Evolutionary conservation across 2,329 filamentous ascomycete species (phyloP).

Genomic region (Diplodia seriata): DNA sequence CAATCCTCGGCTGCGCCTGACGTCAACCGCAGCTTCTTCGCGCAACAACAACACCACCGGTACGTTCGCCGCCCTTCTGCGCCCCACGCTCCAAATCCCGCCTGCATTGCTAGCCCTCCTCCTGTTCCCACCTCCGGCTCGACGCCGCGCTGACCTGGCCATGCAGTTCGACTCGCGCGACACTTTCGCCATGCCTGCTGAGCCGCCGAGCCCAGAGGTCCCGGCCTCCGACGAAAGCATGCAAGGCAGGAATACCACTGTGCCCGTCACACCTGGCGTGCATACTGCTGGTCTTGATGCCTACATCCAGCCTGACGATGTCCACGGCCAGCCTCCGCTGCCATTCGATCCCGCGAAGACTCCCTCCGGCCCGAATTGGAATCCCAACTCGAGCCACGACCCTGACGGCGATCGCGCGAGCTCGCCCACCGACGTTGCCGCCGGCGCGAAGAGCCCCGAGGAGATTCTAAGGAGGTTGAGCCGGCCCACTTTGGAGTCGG

Average conservation of each 20-base stretch:
- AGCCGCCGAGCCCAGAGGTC: constrained; percentile 27
- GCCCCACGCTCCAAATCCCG: constrained; percentile 12
- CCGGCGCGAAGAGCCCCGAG: constrained; percentile 55
- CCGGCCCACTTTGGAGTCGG: constrained; percentile 45
- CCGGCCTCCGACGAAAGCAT: constrained; percentile 43
- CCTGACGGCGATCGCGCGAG: constrained; percentile 35
- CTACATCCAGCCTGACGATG: constrained; percentile 44
- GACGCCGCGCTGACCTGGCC: constrained; percentile 9
- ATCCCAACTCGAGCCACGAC: constrained; percentile 47
- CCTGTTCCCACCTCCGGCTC: background rate
- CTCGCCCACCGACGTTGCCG: constrained; percentile 52
- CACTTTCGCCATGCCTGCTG: constrained; percentile 23
- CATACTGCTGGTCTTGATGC: constrained; percentile 47
- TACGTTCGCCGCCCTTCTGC: background rate
- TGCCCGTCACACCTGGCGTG: constrained; percentile 54
- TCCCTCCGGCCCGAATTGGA: constrained; percentile 47
- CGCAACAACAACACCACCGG: constrained; percentile 8
- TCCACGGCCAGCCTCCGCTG: constrained; percentile 37
- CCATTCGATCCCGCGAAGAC: constrained; percentile 43
- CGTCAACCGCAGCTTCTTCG: constrained; percentile 23
- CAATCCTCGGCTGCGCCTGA: constrained; percentile 20
- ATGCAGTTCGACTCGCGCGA: constrained; percentile 11
- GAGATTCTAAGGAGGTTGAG: constrained; percentile 63
- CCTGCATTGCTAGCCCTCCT: background rate
- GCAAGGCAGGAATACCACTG: constrained; percentile 45